phyloP scores from a whole-genome alignment of 768 basidiomycete species.

The Megacollybia marginata region DNA sequence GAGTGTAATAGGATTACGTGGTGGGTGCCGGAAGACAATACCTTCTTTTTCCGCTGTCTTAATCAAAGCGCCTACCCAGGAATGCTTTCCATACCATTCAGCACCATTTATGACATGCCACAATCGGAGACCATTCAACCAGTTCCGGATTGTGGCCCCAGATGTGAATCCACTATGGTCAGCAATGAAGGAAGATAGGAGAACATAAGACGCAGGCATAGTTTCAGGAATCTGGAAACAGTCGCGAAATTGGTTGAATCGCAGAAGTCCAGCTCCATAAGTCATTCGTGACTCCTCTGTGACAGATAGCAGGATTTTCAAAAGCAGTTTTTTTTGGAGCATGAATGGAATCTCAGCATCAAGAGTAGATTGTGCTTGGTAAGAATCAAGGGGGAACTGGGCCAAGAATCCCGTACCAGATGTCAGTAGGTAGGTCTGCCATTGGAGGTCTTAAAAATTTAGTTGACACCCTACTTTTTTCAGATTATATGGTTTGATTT shows the following conservation, averaged over 20 bases:
- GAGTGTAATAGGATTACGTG: constrained; percentile 1
- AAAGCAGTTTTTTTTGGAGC: neutral
- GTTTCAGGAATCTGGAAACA: constrained; percentile 15
- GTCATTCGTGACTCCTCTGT: constrained; percentile 5
- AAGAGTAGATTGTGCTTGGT: neutral
- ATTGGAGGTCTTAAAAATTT: no score
- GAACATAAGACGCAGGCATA: constrained; percentile 1
- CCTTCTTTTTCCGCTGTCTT: constrained; percentile 1
- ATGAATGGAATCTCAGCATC: neutral
- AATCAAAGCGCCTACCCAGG: no score
- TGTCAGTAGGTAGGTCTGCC: no score
- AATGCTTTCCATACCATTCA: constrained; percentile 5
- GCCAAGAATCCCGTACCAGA: constrained; percentile 1
- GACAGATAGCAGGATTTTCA: neutral
- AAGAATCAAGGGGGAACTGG: neutral
- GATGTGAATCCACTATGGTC: neutral
- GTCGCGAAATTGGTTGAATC: no score
- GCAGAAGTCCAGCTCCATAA: constrained; percentile 19
- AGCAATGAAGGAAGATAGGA: constrained; percentile 6
- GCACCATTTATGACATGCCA: constrained; percentile 4
- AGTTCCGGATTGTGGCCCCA: no score
- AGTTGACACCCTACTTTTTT: no score
- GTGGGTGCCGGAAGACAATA: neutral
- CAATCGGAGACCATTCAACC: no score
- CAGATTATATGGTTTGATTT: no score